phyloP scores from a whole-genome alignment of 257 asterid species.

The Mentha longifolia region DNA sequence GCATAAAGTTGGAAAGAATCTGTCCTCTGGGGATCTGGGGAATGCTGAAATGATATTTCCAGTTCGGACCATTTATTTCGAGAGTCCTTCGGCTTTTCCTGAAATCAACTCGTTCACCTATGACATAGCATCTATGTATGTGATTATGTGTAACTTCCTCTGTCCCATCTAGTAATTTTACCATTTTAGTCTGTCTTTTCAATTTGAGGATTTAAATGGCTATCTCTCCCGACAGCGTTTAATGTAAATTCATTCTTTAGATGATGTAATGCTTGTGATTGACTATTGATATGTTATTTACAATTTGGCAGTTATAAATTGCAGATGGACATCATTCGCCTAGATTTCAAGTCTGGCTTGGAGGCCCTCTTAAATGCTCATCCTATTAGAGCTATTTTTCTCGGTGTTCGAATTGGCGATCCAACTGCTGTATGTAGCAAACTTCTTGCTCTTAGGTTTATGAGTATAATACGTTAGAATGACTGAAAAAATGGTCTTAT shows the following conservation, averaged over 20 bases:
- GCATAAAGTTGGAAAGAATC: constrained; percentile 51
- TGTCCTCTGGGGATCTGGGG: constrained; percentile 38
- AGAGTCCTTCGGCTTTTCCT: constrained; percentile 77
- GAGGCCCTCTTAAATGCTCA: constrained; percentile 77
- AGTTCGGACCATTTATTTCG: constrained; percentile 78
- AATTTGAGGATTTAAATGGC: constrained; percentile 15
- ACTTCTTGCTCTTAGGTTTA: constrained; percentile 21
- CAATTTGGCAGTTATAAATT: constrained; percentile 67
- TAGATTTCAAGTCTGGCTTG: constrained; percentile 88
- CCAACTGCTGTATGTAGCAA: constrained; percentile 79
- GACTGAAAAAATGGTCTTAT: constrained; percentile 17
- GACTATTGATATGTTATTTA: constrained; percentile 32
- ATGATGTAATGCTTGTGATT: constrained; percentile 7
- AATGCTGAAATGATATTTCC: constrained; percentile 58
- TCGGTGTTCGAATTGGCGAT: constrained; percentile 94
- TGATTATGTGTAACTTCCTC: constrained; percentile 19
- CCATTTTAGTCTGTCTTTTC: background rate
- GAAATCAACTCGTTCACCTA: constrained; percentile 91
- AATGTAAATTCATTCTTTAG: constrained; percentile 5
- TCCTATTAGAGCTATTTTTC: constrained; percentile 87
- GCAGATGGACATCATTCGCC: constrained; percentile 83
- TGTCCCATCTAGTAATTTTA: background rate
- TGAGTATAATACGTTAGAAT: constrained; percentile 16
- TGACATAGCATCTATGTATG: constrained; percentile 70
- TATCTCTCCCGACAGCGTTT: background rate